Evolutionary conservation across 495 filamentous ascomycete species (phyloP), one percentile per base, ranked within the genome.

Genomic region (Cercophora newfieldiana): DNA sequence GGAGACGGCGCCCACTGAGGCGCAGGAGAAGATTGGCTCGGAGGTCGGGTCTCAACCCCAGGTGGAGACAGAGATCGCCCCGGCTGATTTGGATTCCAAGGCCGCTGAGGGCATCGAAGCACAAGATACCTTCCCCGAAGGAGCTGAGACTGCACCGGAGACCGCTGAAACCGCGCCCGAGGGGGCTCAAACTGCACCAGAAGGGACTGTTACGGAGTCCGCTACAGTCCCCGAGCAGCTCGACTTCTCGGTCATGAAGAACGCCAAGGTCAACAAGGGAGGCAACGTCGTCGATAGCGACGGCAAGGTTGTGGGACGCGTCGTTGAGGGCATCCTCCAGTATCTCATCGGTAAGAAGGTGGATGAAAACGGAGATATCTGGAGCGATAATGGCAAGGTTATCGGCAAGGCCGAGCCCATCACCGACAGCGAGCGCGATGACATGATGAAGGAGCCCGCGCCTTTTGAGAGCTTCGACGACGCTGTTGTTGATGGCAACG

Each of bases 391-490:
- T 26, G 90, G 91, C 62, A 85, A 91, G 69, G 83, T 90, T 58
- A 85, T 94, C 62, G 91, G 91, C 21, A 84, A 86, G 24, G 87
- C 87, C 48, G 90, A 94, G 72, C 83, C 90, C 2, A 89, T 94
- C 63, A 87, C 90, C 1, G 83, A 89, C 21, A 81, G 84, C 54
- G 89, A 96, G 75, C 86, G 87, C 4, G 90, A 91, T 67, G 84
- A 83, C n/a, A 72, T 75, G 50, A 54, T 68, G 18, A 87, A 83
- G 69, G 84, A 88, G 48, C 85, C 90, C 56, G 82, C 89, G 4
- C 89, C 90, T 1, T 96, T 96, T 69, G 89, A 90, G 63, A 88
- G 87, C 59, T 88, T 92, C 68, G 85, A 90, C 57, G 88, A 87
- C 56, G 85, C 90, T 0, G 78, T 87, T 16, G 88, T 94, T 14